A percentile compares a stretch with the other conserved stretches of the same genome.
Conservation (phyloP, 352 stramenopile species). For the Globisporangium nagaii region DNA sequence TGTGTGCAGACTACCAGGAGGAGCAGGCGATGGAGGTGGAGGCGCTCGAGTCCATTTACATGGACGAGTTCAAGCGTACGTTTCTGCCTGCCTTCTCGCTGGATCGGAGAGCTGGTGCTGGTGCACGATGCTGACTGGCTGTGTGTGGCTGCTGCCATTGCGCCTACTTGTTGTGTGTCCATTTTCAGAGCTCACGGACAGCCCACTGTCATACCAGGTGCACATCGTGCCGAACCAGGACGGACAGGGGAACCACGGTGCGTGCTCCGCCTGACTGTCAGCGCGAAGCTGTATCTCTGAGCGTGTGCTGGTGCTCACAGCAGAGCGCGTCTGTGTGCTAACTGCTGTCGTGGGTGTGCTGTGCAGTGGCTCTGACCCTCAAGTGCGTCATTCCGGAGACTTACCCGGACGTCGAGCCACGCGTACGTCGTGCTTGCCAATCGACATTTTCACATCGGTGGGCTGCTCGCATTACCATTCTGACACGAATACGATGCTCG, state of each 20-base stretch:
- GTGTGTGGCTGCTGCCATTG: neutral
- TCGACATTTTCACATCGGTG: too few relatives aligned
- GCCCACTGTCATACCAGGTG: slow-evolving; percentile 68
- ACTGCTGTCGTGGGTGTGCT: neutral
- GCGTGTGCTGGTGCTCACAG: neutral
- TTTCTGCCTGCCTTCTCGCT: neutral
- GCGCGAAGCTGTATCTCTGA: neutral
- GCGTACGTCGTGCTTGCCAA: slow-evolving; percentile 23
- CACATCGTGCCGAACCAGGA: slow-evolving; percentile 83
- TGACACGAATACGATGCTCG: too few relatives aligned
- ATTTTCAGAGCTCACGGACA: slow-evolving; percentile 61
- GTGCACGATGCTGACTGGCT: slow-evolving; percentile 1
- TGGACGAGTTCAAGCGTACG: slow-evolving; percentile 86
- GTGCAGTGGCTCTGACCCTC: slow-evolving; percentile 60
- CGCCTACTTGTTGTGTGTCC: neutral
- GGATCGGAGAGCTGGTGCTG: neutral
- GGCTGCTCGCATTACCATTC: too few relatives aligned
- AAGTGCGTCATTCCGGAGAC: slow-evolving; percentile 72
- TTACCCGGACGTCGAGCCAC: slow-evolving; percentile 72
- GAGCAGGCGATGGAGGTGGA: slow-evolving; percentile 88
- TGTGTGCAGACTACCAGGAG: slow-evolving; percentile 73
- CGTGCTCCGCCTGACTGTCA: too few relatives aligned
- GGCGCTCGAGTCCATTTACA: slow-evolving; percentile 87
- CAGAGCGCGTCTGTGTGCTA: neutral
- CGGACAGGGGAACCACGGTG: slow-evolving; percentile 78